Evolutionary conservation across 2,329 filamentous ascomycete species (phyloP).

Genomic region (Colletotrichum noveboracense): DNA sequence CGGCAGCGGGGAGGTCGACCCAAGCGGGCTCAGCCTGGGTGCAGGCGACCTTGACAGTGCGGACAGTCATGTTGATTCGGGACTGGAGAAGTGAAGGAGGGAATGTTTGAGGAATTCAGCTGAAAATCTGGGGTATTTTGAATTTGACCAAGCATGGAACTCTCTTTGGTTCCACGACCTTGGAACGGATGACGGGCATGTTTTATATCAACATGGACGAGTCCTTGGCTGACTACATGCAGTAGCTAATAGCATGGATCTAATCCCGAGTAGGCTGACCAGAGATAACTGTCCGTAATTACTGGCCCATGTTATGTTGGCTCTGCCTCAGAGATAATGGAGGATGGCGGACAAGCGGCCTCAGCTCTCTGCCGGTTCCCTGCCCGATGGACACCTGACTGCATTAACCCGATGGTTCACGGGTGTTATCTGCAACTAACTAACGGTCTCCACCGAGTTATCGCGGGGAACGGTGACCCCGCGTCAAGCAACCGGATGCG

Average conservation of each 20-base stretch:
- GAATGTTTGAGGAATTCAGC: not conserved
- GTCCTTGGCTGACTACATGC: not conserved
- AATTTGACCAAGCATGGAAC: not conserved
- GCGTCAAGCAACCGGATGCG: not conserved
- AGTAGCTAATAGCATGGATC: not conserved
- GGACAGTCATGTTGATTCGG: not conserved
- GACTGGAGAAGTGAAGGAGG: not conserved
- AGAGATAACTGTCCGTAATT: not conserved
- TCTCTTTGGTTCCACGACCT: not conserved
- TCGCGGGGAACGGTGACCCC: not conserved
- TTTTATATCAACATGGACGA: not conserved
- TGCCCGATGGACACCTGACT: not conserved
- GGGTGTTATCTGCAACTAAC: not conserved
- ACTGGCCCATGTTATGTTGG: not conserved
- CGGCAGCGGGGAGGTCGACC: constrained; percentile 60
- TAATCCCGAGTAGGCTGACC: not conserved
- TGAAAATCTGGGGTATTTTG: not conserved
- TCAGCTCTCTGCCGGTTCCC: not conserved
- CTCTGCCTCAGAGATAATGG: not conserved
- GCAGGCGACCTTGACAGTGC: constrained; percentile 44
- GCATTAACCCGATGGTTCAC: not conserved
- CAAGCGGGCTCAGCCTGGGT: constrained; percentile 65
- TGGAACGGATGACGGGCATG: not conserved
- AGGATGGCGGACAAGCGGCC: not conserved
- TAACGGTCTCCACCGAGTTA: not conserved